Percentiles rank a stretch among this genome's conserved stretches.
phyloP scores from a whole-genome alignment of 257 asterid genomes.

The Craterostigma plantagineum region DNA sequence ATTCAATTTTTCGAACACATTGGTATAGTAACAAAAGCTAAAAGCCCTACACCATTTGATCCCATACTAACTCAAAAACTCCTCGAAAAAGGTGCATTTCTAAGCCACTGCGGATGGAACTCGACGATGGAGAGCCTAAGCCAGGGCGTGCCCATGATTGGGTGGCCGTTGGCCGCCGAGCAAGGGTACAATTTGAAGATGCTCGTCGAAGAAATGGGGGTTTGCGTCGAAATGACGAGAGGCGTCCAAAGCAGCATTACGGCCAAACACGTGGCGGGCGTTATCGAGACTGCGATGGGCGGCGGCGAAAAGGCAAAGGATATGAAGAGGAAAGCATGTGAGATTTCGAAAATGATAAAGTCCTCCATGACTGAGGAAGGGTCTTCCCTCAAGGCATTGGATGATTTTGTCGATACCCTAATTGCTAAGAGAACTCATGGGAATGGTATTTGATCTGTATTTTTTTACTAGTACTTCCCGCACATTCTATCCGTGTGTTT shows the following conservation, averaged over 20 bases:
- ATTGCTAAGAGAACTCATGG: no score
- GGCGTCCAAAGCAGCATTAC: constrained; percentile 22
- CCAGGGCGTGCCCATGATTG: constrained; percentile 78
- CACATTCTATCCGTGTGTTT: no score
- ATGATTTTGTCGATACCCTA: no score
- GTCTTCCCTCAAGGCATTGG: no score
- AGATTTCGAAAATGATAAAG: constrained; percentile 35
- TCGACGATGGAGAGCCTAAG: constrained; percentile 69
- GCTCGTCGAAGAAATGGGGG: constrained; percentile 72
- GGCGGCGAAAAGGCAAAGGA: constrained; percentile 29
- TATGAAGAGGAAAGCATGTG: constrained; percentile 46
- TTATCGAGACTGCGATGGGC: constrained; percentile 34
- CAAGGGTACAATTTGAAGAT: constrained; percentile 75
- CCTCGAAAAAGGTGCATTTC: constrained; percentile 26
- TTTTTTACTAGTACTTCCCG: no score
- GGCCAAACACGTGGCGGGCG: constrained; percentile 45
- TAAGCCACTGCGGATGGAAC: constrained; percentile 95
- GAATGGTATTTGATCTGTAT: no score
- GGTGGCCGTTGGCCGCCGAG: constrained; percentile 95
- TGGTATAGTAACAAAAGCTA: no score
- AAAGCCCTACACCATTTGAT: no score
- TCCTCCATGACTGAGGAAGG: constrained; percentile 27
- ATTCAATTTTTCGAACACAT: no score
- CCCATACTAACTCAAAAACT: no score
- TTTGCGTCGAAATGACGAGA: constrained; percentile 43